Base-by-base conservation (phyloP, 169 alveolate species). In the Eimeria zaria region DNA sequence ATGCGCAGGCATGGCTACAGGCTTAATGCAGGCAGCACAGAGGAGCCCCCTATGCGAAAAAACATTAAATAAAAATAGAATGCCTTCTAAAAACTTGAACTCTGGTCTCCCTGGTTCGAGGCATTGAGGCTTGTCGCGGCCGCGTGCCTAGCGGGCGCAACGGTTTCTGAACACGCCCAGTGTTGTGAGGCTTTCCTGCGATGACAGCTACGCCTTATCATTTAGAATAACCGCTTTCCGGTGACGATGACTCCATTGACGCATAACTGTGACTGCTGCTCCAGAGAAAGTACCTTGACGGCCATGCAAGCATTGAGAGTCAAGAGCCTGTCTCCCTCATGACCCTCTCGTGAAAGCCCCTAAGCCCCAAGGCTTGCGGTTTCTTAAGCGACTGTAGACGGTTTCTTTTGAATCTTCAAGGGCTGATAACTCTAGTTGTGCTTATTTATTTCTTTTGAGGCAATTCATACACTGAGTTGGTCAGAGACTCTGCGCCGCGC, bases 271-370 rank as follows among this genome's bases (percentile, higher is more conserved):
- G 39, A 64, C 46, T 67, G 48, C 22, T 8, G 44, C 24, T 67
- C 27, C 33, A 24, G 6, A n/a, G 46, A 11, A 48, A 33, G 14
- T 44, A 33, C 48, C 78, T 67, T 33, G 1, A 8, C 46, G 22
- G 78, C 46, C 5, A 33, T 67, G 27, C 33, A 8, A 8, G 78
- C 78, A 67, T 67, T 67, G 78, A 67, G 48, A 67, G 48, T 33
- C 85, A 41, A 46, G 62, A 16, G 85, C 89, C 89, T 81, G 73
- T 81, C 89, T 81, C 89, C 89, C 89, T 20, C 46, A 24, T 62
- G 9, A 0, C 89, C 89, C 89, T 20, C 46, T 46, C 73, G 9
- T 2, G 89, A 27, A 36, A 53, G 89, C 89, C 89, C 73, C 73
- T 18, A 51, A 53, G 73, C 89, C 89, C 89, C 89, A 81, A 46